Evolutionary conservation across 2,329 filamentous ascomycete genomes (phyloP).

Genomic region (Orbilia oligospora): DNA sequence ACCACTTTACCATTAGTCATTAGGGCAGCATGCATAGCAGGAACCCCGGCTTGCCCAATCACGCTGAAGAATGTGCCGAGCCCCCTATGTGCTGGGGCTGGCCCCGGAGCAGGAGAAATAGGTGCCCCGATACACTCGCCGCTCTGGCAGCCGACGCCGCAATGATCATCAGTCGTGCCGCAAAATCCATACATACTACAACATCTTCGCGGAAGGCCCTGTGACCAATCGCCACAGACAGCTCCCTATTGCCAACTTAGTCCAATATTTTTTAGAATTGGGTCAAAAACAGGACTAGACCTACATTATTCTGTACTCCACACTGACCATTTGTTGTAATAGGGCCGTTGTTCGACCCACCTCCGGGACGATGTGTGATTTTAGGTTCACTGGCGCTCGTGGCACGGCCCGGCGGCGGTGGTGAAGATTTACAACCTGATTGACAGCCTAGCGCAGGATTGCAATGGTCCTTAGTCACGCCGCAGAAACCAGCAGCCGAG

Average conservation of each 20-base stretch:
- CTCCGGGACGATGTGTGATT: conserved; percentile 56
- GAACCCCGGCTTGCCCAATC: conserved; percentile 74
- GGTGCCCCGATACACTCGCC: conserved; percentile 70
- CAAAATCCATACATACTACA: conserved; percentile 75
- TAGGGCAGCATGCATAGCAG: conserved; percentile 75
- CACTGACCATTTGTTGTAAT: conserved; percentile 72
- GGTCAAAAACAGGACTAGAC: neutral
- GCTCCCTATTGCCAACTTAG: conserved; percentile 65
- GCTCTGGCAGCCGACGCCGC: conserved; percentile 73
- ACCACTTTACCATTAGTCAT: conserved; percentile 74
- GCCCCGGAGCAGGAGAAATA: conserved; percentile 69
- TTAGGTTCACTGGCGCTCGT: conserved; percentile 50
- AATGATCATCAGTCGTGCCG: conserved; percentile 67
- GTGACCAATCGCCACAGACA: conserved; percentile 71
- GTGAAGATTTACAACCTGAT: conserved; percentile 63
- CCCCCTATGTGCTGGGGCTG: conserved; percentile 64
- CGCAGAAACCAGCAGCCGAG: conserved; percentile 62
- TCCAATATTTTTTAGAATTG: neutral
- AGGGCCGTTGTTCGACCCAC: conserved; percentile 64
- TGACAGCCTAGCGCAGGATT: conserved; percentile 64
- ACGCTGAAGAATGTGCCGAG: conserved; percentile 68
- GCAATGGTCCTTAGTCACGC: conserved; percentile 51
- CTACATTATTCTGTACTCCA: conserved; percentile 65
- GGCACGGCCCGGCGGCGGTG: conserved; percentile 20
- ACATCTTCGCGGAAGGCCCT: conserved; percentile 69